A percentile compares a stretch with the other conserved stretches of the same genome.
These are phyloP conservation scores for Cucurbita maxima DNA, from an alignment of 306 rosid species.

Conservation along the genomic window DNA sequence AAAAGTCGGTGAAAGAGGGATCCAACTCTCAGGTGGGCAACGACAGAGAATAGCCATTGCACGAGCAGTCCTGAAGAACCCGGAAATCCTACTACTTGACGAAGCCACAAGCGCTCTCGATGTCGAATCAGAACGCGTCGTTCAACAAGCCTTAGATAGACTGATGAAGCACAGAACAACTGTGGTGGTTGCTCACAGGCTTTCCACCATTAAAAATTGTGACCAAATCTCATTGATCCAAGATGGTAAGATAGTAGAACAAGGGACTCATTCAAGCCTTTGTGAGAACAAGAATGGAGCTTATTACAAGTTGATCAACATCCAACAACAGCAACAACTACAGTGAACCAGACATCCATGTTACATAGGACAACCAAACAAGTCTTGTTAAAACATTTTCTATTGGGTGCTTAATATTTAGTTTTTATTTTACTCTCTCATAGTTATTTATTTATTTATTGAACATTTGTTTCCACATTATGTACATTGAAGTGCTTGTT, in stretches of 20 bases:
- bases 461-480: conserved; percentile 5
- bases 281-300: conserved; percentile 64
- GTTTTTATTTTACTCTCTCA: background rate
- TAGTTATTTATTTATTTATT: conserved; percentile 3
- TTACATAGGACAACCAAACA: background rate
- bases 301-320: conserved; percentile 68
- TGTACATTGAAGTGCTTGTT: conserved; percentile 18
- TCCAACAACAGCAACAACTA: conserved; percentile 56
- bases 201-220: conserved; percentile 78
- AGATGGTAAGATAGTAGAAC: conserved; percentile 81
- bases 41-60: conserved; percentile 89
- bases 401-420: conserved; percentile 4
- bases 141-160: conserved; percentile 74
- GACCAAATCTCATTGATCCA: conserved; percentile 85
- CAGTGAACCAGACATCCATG: background rate
- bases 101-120: conserved; percentile 94
- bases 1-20: conserved; percentile 88
- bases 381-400: background rate
- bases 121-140: conserved; percentile 71
- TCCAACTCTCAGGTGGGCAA: conserved; percentile 90
- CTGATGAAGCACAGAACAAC: conserved; percentile 80
- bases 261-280: conserved; percentile 67
- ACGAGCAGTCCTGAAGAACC: conserved; percentile 71
- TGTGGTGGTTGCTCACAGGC: conserved; percentile 79
- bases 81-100: conserved; percentile 65